Conservation (phyloP, 306 rosid genomes). For the Corylus avellana region DNA sequence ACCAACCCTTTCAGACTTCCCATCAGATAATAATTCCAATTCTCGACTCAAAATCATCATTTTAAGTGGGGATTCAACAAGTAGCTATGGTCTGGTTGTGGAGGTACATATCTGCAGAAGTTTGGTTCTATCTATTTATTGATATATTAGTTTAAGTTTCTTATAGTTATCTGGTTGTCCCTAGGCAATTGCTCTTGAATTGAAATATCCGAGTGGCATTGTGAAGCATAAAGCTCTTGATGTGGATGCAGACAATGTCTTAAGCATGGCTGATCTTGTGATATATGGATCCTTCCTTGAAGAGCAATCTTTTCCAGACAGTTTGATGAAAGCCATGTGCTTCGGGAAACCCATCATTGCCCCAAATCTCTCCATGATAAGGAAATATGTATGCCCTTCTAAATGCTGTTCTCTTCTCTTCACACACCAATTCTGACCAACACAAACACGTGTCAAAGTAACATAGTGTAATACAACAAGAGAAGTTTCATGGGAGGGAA, state of each 20-base stretch:
- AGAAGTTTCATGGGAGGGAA: background rate
- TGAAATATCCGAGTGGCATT: constrained; percentile 73
- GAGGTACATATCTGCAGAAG: constrained; percentile 53
- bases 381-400: constrained; percentile 63
- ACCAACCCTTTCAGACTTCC: constrained; percentile 59
- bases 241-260: constrained; percentile 55
- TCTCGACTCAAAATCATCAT: constrained; percentile 61
- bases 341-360: constrained; percentile 88
- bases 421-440: background rate
- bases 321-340: constrained; percentile 87
- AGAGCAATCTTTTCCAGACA: constrained; percentile 80
- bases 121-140: constrained; percentile 22
- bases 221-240: constrained; percentile 75
- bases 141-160: constrained; percentile 31
- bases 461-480: background rate
- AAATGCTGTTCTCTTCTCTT: constrained; percentile 22
- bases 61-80: constrained; percentile 66
- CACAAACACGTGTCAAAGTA: background rate
- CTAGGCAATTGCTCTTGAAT: constrained; percentile 69
- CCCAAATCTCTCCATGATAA: constrained; percentile 76
- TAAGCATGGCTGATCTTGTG: constrained; percentile 65
- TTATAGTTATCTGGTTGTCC: constrained; percentile 32
- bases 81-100: constrained; percentile 68
- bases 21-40: constrained; percentile 43
- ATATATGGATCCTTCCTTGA: constrained; percentile 85